Base-by-base conservation (phyloP, 805 yeast genomes). In the Maudiozyma saulgeensis region DNA sequence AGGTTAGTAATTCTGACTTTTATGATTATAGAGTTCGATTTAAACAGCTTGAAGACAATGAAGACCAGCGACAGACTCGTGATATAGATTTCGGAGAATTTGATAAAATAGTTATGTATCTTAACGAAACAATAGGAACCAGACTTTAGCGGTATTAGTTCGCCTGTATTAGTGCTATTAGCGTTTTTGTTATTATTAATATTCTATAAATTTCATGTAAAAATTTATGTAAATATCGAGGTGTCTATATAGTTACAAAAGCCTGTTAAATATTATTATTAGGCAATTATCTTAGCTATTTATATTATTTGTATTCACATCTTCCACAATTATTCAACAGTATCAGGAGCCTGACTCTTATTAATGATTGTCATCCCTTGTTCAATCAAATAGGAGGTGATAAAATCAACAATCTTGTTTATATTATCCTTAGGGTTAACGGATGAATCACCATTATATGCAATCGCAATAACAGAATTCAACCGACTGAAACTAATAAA, bases 61-160 rank as follows among this genome's bases (percentile, higher is more conserved):
- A 15, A 44, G 8, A 13, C 47, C 3, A 25, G 38, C 13, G 37
- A 28, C 41, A 16, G 1, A 47, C 48, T 2, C 43, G 46, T 12
- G 38, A n/a, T 26, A 46, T 38, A 23, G 53, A 48, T 4, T 16
- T 64, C 11, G 51, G 50, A 15, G 62, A 60, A 12, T 64, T 58
- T 51, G 69, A 65, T 45, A 55, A 47, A 41, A 50, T 51, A 34
- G 38, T 64, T 23, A 43, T 62, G 15, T 46, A 53, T 45, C 45
- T 65, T 25, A 65, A 65, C 51, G 65, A 61, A 39, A 51, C 53
- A 18, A 38, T 64, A n/a, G 54, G 52, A 6, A 59, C 63, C 11
- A 51, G 61, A 41, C 45, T 65, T 13, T 61, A 45, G 51, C 18
- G 13, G 18, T 28, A 16, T 39, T 5, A n/a, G 4, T 21, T 21